Base-by-base conservation (phyloP, 176 grass and related monocot genomes). In the Melocanna baccifera region DNA sequence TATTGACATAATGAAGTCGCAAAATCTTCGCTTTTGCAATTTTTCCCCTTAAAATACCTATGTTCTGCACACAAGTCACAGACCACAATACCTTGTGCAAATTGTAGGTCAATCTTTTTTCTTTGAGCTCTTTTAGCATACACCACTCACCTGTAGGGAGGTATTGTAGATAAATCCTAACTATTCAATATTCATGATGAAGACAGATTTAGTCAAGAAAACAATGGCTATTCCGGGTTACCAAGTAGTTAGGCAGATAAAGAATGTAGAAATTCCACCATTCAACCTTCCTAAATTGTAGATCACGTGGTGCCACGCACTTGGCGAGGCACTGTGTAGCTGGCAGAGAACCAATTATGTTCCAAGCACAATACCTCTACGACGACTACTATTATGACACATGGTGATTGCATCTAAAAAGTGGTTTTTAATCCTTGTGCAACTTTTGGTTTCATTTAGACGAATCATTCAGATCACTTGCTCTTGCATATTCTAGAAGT, bases 121-220 rank as follows among this genome's bases (percentile, higher is more conserved):
- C 22, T 19, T 79, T 58, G 26, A 62, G 53, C 53, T 83, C 26
- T 83, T 82, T 83, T 72, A 83, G 68, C 40, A 71, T 46, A 22
- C 53, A 62, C 20, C 26, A 18, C 81, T 18, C 25, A 19, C 55
- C n/a, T 10, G 19, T 62, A 59, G n/a, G n/a, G 57, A 25, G n/a
- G 10, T 59, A 59, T 48, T 23, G 45, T 18, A 73, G 70, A 30
- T 16, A 47, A 46, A 47, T 28, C 13, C 1, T 71, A 26, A 16
- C 59, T 63, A 63, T 63, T 63, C 61, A 63, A 32, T 63, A 63
- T 63, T 32, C 61, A 63, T 63, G 28, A 28, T 71, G 42, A 46
- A 71, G 6, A 48, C 48, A 73, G 26, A 63, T 73, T 63, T 73
- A 63, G 12, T 72, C 18, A 47, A 62, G 5, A 71, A 59, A 81